These are phyloP conservation scores for Coprinellus micaceus DNA, from an alignment of 768 basidiomycete genomes.

Conservation along the genomic window DNA sequence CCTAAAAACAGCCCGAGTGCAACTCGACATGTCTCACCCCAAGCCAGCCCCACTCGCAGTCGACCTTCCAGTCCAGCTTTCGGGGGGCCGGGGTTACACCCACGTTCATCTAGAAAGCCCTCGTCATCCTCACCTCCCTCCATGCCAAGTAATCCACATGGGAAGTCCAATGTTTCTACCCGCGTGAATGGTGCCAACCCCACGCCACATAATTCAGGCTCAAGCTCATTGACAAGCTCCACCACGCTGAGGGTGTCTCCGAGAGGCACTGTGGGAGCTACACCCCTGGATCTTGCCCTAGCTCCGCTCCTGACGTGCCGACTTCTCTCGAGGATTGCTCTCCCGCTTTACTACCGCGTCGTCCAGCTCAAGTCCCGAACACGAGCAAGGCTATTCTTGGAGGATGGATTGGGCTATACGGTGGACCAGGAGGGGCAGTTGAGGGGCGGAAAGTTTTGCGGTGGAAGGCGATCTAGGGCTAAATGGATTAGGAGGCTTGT, in stretches of 20 bases:
- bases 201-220: no score
- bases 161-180: no score
- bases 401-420: conserved; percentile 32
- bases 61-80: conserved; percentile 7
- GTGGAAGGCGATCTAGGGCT: conserved; percentile 25
- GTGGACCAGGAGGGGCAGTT: not conserved
- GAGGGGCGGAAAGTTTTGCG: not conserved
- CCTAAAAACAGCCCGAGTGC: conserved; percentile 1
- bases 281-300: not conserved
- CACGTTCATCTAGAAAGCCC: no score
- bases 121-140: not conserved
- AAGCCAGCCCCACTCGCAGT: not conserved
- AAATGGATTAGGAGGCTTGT: conserved; percentile 38
- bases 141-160: no score
- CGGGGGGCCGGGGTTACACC: not conserved
- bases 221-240: no score
- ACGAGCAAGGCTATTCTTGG: conserved; percentile 37
- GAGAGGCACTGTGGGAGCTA: no score
- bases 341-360: conserved; percentile 55
- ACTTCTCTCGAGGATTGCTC: conserved; percentile 51
- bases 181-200: no score
- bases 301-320: conserved; percentile 44
- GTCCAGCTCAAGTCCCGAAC: conserved; percentile 39
- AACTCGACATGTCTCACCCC: not conserved
- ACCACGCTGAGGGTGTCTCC: no score